Conservation (phyloP, 2,329 filamentous ascomycete species). For the Cytospora paraplurivora region DNA sequence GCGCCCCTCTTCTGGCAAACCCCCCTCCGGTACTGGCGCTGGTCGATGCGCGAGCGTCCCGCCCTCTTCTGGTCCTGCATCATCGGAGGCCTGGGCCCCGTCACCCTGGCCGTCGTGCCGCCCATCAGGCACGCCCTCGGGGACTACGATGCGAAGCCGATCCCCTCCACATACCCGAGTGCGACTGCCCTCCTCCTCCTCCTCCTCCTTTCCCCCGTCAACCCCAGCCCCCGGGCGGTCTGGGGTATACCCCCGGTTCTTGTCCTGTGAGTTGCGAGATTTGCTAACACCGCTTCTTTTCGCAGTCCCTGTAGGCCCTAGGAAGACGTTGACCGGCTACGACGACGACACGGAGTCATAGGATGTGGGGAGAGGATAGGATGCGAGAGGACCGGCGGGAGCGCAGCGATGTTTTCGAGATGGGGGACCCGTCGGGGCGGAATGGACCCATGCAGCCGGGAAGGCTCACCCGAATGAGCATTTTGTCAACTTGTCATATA, state of each 20-base stretch:
- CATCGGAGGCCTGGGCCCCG: conserved; percentile 72
- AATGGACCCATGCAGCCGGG: not conserved
- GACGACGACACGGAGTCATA: conserved; percentile 51
- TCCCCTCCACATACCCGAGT: conserved; percentile 94
- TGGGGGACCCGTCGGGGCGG: not conserved
- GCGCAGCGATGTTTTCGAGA: not conserved
- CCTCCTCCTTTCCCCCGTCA: not conserved
- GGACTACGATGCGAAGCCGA: conserved; percentile 68
- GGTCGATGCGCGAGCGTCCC: conserved; percentile 84
- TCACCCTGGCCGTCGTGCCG: conserved; percentile 70
- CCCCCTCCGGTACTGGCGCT: conserved; percentile 83
- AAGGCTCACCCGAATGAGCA: not conserved
- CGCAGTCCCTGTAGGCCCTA: conserved; percentile 59
- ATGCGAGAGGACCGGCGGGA: conserved; percentile 7
- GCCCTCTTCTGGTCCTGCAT: conserved; percentile 87
- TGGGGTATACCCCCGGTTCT: conserved; percentile 2
- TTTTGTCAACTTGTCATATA: conserved; percentile 33
- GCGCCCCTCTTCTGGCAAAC: conserved; percentile 80
- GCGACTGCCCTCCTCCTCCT: conserved; percentile 47
- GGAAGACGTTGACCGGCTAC: conserved; percentile 62
- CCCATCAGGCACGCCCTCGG: conserved; percentile 73
- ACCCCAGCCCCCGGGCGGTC: no score
- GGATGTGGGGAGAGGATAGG: not conserved
- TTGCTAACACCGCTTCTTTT: not conserved
- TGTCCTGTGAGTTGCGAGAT: not conserved